A percentile compares a stretch with the other conserved stretches of the same genome.
Conservation (phyloP, 805 yeast genomes). For the Sungouiella thailandica region DNA sequence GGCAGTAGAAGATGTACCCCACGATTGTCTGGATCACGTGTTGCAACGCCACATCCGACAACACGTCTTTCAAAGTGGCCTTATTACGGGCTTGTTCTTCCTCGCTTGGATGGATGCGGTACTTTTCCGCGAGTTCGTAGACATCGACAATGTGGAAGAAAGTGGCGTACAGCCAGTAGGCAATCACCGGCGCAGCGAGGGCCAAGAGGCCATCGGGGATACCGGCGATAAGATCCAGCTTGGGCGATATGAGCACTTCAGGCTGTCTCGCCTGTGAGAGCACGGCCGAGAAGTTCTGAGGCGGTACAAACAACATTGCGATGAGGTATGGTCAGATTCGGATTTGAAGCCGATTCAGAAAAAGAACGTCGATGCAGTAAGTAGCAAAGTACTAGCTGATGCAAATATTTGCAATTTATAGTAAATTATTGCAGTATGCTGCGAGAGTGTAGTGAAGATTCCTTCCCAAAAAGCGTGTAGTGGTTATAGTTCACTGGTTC, state of each 20-base stretch:
- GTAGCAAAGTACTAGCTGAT: no score
- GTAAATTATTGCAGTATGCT: no score
- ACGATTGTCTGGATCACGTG: conserved; percentile 76
- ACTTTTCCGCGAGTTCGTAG: conserved; percentile 69
- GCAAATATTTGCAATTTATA: no score
- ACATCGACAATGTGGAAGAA: conserved; percentile 74
- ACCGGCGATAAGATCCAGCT: conserved; percentile 48
- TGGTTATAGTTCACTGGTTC: no score
- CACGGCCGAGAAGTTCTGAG: conserved; percentile 15
- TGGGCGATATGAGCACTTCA: conserved; percentile 15
- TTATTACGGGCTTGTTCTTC: conserved; percentile 75
- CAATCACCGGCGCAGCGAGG: conserved; percentile 67
- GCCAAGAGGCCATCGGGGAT: conserved; percentile 72
- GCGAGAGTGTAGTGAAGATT: no score
- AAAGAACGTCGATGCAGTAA: no score
- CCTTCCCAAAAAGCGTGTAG: no score
- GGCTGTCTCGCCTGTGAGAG: conserved; percentile 13
- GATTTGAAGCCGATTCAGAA: no score
- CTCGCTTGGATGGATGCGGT: conserved; percentile 88
- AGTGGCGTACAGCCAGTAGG: conserved; percentile 76
- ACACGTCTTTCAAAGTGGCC: conserved; percentile 63
- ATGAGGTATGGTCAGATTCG: no score
- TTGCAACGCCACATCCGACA: conserved; percentile 79
- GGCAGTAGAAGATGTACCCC: conserved; percentile 50
- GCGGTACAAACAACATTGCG: no score